Base-by-base conservation (phyloP, 1,139 yeast genomes). In the Kodamaea derodonti region DNA sequence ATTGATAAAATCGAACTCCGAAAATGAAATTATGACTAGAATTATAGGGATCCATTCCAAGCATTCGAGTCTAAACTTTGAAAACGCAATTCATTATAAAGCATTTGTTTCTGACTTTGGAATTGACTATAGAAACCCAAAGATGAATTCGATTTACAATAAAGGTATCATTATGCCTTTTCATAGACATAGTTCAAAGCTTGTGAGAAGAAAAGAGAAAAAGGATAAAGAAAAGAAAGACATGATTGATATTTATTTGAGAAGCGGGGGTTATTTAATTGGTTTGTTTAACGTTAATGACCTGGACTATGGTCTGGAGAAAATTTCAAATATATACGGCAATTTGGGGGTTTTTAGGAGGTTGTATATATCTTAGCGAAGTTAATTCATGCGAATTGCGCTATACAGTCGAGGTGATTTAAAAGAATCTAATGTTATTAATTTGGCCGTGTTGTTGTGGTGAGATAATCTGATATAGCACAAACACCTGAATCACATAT, bases 71-170 rank as follows among this genome's bases (percentile, higher is more conserved):
- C 52, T 61, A 38, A 60, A 56, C 32, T 67, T 71, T 38, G 78
- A 72, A 40, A 58, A 67, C 12, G 48, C 54, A 2, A 56, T 79
- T 26, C 81, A 77, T 49, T 62, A 62, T 31, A 59, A 62, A 34
- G 74, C 80, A 0, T 66, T 78, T 42, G 58, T 61, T 15, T 72
- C 82, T 1, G 78, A 74, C 34, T 75, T 70, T 54, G 87, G 87
- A 0, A 51, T 78, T 7, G 61, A 58, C 24, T 77, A 74, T 47
- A 38, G 43, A 35, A 52, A 60, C 42, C 46, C 56, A 15, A 39
- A 46, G 4, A 44, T 46, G 18, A 42, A 48, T 24, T 51, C 69
- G 4, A 48, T 55, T 26, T 73, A 63, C 37, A 71, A 62, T 35
- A 60, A 68, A 20, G 83, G 83, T 0, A 41, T 72, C 2, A 56